phyloP scores from a whole-genome alignment of 2,329 filamentous ascomycete genomes.

The Phaeosphaeriaceae sp. region DNA sequence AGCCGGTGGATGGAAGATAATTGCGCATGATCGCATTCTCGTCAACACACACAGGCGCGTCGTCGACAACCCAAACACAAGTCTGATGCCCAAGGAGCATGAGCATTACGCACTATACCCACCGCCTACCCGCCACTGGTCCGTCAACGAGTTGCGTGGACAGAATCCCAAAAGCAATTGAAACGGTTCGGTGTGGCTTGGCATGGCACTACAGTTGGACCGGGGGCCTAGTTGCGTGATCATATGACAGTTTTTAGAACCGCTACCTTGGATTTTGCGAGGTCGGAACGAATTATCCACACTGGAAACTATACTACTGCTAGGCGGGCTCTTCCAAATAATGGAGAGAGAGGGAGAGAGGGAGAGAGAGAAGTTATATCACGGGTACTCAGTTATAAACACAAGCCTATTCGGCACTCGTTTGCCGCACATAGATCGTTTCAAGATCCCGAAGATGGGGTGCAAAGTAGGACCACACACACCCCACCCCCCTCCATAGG shows the following conservation, averaged over 20 bases:
- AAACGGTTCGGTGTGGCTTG: slow-evolving; percentile 29
- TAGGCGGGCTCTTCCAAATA: no score
- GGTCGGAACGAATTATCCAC: slow-evolving; percentile 24
- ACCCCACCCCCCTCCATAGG: slow-evolving; percentile 16
- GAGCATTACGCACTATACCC: slow-evolving; percentile 1
- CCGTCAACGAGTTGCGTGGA: slow-evolving; percentile 8
- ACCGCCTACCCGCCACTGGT: slow-evolving; percentile 1
- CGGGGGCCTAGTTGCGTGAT: slow-evolving; percentile 30
- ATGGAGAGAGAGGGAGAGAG: no score
- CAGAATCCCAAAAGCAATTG: slow-evolving; percentile 21
- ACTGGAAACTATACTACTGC: no score
- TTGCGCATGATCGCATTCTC: not conserved
- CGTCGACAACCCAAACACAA: not conserved
- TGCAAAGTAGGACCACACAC: slow-evolving; percentile 11
- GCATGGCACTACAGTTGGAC: slow-evolving; percentile 28
- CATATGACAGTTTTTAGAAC: slow-evolving; percentile 43
- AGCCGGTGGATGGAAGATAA: no score
- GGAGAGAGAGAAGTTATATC: no score
- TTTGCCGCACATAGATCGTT: slow-evolving; percentile 26
- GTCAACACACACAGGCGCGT: no score
- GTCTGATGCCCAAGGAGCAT: not conserved
- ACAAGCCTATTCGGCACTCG: slow-evolving; percentile 10
- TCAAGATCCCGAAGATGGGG: slow-evolving; percentile 34
- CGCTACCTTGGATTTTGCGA: slow-evolving; percentile 33
- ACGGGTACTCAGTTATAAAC: slow-evolving; percentile 5